Evolutionary conservation across 441 rosid species (phyloP).

Genomic region (Manihot esculenta): DNA sequence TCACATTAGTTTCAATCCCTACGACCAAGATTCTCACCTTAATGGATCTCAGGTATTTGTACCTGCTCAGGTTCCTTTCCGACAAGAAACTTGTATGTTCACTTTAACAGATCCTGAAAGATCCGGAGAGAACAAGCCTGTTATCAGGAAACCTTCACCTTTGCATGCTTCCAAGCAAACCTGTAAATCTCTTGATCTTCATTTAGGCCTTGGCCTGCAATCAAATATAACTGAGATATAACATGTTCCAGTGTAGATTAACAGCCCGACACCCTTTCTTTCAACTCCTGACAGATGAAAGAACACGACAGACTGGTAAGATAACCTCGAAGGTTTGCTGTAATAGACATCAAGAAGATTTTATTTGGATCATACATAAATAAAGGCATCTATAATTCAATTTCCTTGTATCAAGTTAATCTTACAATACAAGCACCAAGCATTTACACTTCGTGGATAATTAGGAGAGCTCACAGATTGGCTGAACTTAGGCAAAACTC

Average conservation of each 20-base stretch:
- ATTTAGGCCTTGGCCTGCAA: slow-evolving; percentile 54
- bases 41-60: slow-evolving; percentile 30
- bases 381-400: background rate
- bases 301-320: background rate
- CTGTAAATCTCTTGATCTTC: slow-evolving; percentile 67
- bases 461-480: slow-evolving; percentile 7
- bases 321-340: background rate
- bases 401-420: background rate
- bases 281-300: too few species aligned
- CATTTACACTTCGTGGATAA: background rate
- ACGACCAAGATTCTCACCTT: slow-evolving; percentile 27
- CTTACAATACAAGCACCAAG: background rate
- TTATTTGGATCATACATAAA: background rate
- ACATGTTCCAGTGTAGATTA: slow-evolving; percentile 6
- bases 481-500: background rate
- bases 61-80: slow-evolving; percentile 42
- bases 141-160: slow-evolving; percentile 33
- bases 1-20: slow-evolving; percentile 59
- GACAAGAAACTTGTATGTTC: slow-evolving; percentile 31
- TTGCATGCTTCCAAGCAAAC: slow-evolving; percentile 44
- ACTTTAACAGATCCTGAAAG: slow-evolving; percentile 31
- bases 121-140: slow-evolving; percentile 30
- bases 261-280: background rate
- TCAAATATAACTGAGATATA: slow-evolving; percentile 25
- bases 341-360: background rate